phyloP scores from a whole-genome alignment of 2,329 filamentous ascomycete species.

The Aureobasidium sp. region DNA sequence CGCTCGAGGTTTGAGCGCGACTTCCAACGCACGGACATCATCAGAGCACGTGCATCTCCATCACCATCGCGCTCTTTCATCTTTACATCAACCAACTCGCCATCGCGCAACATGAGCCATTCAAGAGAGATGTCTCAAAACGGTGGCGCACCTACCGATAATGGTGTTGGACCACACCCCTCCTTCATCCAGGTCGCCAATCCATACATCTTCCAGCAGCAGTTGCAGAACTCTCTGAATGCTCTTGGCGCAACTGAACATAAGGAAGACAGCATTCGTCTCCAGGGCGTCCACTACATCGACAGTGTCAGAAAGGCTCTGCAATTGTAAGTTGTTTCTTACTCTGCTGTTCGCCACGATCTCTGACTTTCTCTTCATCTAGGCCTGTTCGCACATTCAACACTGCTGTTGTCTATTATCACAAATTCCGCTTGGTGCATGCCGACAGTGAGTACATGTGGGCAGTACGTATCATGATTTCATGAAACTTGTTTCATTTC shows the following conservation, averaged over 20 bases:
- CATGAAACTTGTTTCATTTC: neutral
- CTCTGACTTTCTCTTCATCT: conserved; percentile 9
- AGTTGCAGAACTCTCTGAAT: conserved; percentile 64
- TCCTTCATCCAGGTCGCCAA: conserved; percentile 58
- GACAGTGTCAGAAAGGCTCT: conserved; percentile 74
- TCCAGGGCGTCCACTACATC: conserved; percentile 85
- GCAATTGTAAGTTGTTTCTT: conserved; percentile 56
- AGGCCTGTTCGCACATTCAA: conserved; percentile 88
- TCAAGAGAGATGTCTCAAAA: conserved; percentile 1
- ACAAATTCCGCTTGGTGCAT: conserved; percentile 83
- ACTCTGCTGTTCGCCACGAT: neutral
- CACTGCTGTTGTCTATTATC: conserved; percentile 86
- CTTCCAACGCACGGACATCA: conserved; percentile 2
- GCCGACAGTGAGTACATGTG: conserved; percentile 81
- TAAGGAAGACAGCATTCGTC: conserved; percentile 69
- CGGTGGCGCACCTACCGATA: neutral
- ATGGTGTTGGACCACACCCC: conserved; percentile 45
- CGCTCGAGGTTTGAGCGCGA: neutral
- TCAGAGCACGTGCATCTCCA: neutral
- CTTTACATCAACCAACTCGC: neutral
- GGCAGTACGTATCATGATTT: conserved; percentile 32
- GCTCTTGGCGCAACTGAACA: conserved; percentile 61
- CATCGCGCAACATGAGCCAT: conserved; percentile 4
- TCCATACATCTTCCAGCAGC: conserved; percentile 77
- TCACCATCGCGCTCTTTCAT: neutral